A percentile compares a stretch with the other conserved stretches of the same genome.
These are phyloP conservation scores for Chrysosporium queenslandicum DNA, from an alignment of 2,329 filamentous ascomycete species.

Conservation along the genomic window DNA sequence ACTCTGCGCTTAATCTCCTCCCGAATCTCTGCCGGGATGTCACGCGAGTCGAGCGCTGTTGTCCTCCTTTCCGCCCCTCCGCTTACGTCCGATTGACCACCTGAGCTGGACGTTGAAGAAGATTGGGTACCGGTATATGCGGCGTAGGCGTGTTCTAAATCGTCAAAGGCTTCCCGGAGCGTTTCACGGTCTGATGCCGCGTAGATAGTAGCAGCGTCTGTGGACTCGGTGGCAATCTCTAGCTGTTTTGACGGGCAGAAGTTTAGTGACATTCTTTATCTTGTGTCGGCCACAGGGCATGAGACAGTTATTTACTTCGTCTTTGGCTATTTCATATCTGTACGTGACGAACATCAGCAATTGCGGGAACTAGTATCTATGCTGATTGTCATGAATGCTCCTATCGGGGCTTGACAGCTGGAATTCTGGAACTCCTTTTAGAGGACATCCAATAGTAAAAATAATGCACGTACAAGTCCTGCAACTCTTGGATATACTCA, in stretches of 20 bases:
- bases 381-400: no score
- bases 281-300: neutral
- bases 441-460: no score
- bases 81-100: slow-evolving; percentile 12
- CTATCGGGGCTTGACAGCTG: no score
- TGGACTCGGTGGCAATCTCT: slow-evolving; percentile 42
- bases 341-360: no score
- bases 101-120: neutral
- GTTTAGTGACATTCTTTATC: neutral
- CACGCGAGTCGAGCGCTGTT: slow-evolving; percentile 26
- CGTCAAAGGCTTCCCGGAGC: slow-evolving; percentile 38
- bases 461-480: slow-evolving; percentile 15
- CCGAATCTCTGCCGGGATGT: slow-evolving; percentile 24
- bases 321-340: slow-evolving; percentile 38
- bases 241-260: slow-evolving; percentile 21
- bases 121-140: slow-evolving; percentile 25
- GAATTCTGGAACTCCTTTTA: no score
- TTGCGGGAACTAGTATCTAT: no score
- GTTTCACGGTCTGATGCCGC: slow-evolving; percentile 39
- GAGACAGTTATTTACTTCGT: slow-evolving; percentile 32
- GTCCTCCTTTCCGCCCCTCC: slow-evolving; percentile 8
- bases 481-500: slow-evolving; percentile 17
- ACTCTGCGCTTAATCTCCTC: slow-evolving; percentile 38
- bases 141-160: slow-evolving; percentile 28
- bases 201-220: slow-evolving; percentile 37